Evolutionary conservation across 257 asterid genomes (phyloP).

Genomic region (Salvia miltiorrhiza): DNA sequence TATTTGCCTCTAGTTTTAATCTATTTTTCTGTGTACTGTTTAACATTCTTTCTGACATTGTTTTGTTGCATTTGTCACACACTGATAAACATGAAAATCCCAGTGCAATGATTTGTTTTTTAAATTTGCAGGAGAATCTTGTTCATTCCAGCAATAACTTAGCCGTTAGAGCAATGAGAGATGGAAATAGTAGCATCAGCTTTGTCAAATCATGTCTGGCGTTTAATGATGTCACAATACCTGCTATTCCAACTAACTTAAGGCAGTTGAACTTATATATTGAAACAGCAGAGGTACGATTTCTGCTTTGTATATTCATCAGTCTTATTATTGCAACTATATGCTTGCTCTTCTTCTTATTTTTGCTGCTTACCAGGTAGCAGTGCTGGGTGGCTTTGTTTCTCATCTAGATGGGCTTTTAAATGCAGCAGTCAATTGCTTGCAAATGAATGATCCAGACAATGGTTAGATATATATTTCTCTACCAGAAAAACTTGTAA

Average conservation of each 20-base stretch:
- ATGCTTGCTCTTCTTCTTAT: slow-evolving; percentile 17
- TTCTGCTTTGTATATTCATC: slow-evolving; percentile 12
- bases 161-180: slow-evolving; percentile 62
- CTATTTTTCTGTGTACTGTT: neutral
- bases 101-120: neutral
- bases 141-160: slow-evolving; percentile 74
- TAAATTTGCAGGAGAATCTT: slow-evolving; percentile 59
- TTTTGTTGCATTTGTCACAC: neutral
- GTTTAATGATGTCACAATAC: slow-evolving; percentile 80
- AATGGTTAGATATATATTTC: slow-evolving; percentile 55
- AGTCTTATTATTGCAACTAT: slow-evolving; percentile 9
- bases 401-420: slow-evolving; percentile 67
- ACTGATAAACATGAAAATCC: neutral
- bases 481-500: slow-evolving; percentile 19
- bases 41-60: slow-evolving; percentile 14
- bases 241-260: slow-evolving; percentile 49
- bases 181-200: slow-evolving; percentile 37
- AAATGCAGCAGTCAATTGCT: slow-evolving; percentile 58
- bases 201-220: slow-evolving; percentile 79
- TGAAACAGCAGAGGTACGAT: slow-evolving; percentile 83
- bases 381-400: slow-evolving; percentile 66
- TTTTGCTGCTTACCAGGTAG: slow-evolving; percentile 46
- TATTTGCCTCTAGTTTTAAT: neutral
- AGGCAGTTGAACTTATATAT: slow-evolving; percentile 76
- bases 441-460: slow-evolving; percentile 41